Evolutionary conservation across 176 grass and related monocot genomes (phyloP).

Genomic region (Puccinellia tenuiflora): DNA sequence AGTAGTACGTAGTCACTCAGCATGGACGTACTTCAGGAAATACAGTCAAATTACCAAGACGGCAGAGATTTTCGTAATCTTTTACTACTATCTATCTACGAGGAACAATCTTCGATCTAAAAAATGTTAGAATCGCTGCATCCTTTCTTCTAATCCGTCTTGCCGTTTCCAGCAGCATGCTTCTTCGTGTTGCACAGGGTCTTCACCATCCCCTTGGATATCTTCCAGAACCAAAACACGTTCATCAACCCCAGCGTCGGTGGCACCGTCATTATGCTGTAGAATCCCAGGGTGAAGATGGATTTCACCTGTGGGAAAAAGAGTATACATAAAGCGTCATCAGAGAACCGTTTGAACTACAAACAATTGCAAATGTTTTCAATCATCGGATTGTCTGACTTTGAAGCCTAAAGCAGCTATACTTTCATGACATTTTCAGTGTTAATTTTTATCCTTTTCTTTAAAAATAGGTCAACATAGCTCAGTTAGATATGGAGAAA

Average conservation of each 20-base stretch:
- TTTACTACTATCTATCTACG: too few species aligned
- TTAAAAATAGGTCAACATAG: too few species aligned
- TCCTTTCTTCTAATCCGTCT: slow-evolving; percentile 12
- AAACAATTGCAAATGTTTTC: not conserved
- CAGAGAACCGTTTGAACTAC: not conserved
- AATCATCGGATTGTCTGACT: too few species aligned
- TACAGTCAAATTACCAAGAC: not conserved
- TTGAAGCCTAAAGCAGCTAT: too few species aligned
- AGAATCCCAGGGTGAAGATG: slow-evolving; percentile 64
- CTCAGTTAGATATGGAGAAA: not conserved
- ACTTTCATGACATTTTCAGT: too few species aligned
- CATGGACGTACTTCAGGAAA: not conserved
- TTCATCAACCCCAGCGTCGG: slow-evolving; percentile 59
- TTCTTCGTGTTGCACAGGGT: slow-evolving; percentile 46
- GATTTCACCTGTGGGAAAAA: slow-evolving; percentile 41
- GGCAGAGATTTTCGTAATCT: not conserved
- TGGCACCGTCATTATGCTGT: slow-evolving; percentile 46
- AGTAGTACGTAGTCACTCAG: not conserved
- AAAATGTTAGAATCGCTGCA: not conserved
- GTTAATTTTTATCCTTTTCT: too few species aligned
- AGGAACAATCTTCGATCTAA: not conserved
- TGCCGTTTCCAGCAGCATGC: slow-evolving; percentile 5
- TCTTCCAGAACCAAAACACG: slow-evolving; percentile 87
- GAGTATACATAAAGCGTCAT: not conserved
- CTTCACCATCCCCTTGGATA: slow-evolving; percentile 76